phyloP scores from a whole-genome alignment of 352 stramenopile genomes.

The Phytophthora meadii region DNA sequence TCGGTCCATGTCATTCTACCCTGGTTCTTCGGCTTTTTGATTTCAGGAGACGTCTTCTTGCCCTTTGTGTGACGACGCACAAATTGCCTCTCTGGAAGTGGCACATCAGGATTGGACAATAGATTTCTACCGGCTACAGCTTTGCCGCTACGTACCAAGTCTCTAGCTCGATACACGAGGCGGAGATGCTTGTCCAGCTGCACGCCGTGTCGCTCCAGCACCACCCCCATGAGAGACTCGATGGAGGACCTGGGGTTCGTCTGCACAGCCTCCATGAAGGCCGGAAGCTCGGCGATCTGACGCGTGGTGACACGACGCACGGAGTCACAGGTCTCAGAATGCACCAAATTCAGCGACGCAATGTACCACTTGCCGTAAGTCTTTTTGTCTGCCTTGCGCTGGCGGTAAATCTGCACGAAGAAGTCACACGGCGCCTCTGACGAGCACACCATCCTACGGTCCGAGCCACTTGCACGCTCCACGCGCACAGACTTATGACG shows the following conservation, averaged over 20 bases:
- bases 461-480: constrained; percentile 33
- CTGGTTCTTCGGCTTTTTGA: constrained; percentile 13
- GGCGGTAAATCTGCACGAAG: constrained; percentile 42
- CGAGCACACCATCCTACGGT: constrained; percentile 34
- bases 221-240: constrained; percentile 19
- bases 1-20: constrained; percentile 35
- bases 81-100: constrained; percentile 22
- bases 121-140: constrained; percentile 8
- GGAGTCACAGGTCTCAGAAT: constrained; percentile 34
- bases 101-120: constrained; percentile 19
- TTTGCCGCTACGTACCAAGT: constrained; percentile 32
- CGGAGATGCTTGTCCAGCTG: constrained; percentile 31
- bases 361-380: constrained; percentile 47
- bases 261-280: constrained; percentile 26
- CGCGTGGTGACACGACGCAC: constrained; percentile 24
- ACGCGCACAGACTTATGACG: constrained; percentile 33
- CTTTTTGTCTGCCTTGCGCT: constrained; percentile 34
- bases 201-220: constrained; percentile 31
- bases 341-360: constrained; percentile 28
- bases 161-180: constrained; percentile 41
- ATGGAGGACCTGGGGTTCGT: constrained; percentile 24
- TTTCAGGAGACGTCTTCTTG: constrained; percentile 17
- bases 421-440: constrained; percentile 31
- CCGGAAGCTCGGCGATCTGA: constrained; percentile 34
- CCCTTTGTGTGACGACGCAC: constrained; percentile 11